These are phyloP conservation scores for Mycena latifolia DNA, from an alignment of 768 basidiomycete genomes.

Conservation along the genomic window DNA sequence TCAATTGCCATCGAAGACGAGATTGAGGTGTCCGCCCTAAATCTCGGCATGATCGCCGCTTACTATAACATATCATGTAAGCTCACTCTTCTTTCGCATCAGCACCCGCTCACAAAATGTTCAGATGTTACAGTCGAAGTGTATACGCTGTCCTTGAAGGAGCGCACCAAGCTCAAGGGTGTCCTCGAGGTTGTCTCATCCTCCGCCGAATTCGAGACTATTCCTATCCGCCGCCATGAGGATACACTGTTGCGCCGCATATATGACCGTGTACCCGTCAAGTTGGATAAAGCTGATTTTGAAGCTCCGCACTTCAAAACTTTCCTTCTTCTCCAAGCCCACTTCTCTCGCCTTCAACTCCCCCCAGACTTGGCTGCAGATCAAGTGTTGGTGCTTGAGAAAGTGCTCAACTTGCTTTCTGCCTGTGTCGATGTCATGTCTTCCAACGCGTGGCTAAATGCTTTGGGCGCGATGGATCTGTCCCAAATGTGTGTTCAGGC, in stretches of 20 bases:
- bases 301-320: constrained; percentile 99
- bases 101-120: constrained; percentile 4
- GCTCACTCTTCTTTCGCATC: constrained; percentile 42
- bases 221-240: constrained; percentile 97
- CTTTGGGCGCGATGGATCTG: constrained; percentile 96
- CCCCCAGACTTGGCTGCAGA: constrained; percentile 96
- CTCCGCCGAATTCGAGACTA: constrained; percentile 94
- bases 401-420: constrained; percentile 90
- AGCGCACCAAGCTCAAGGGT: constrained; percentile 97
- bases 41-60: constrained; percentile 98
- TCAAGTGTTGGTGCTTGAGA: constrained; percentile 88
- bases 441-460: constrained; percentile 95
- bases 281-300: constrained; percentile 85
- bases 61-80: constrained; percentile 94
- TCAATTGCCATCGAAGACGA: constrained; percentile 96
- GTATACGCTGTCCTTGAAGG: constrained; percentile 94
- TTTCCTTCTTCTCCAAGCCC: constrained; percentile 95
- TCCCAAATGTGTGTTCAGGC: constrained; percentile 99
- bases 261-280: constrained; percentile 97
- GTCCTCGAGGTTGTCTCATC: constrained; percentile 97
- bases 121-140: constrained; percentile 96
- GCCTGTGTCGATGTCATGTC: constrained; percentile 99
- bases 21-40: constrained; percentile 92
- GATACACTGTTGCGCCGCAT: constrained; percentile 86
- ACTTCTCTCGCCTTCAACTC: constrained; percentile 93